Conservation (phyloP, 2,329 filamentous ascomycete genomes). For the Emergomyces orientalis region DNA sequence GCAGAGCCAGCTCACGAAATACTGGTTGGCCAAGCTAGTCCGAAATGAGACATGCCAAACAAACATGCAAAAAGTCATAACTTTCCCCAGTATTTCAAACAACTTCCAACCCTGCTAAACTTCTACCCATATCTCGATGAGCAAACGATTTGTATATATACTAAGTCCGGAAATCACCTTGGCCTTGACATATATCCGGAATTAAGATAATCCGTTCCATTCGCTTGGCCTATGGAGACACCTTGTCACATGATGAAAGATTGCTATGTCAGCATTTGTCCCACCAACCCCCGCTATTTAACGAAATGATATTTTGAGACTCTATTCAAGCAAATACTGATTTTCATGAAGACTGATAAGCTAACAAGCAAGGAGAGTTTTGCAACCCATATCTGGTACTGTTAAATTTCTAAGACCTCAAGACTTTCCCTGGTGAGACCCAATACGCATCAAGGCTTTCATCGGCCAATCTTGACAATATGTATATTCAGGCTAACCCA, state of each 20-base stretch:
- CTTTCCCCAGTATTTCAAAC: no score
- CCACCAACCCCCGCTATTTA: neutral
- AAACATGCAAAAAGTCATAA: no score
- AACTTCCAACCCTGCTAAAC: no score
- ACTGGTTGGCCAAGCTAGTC: no score
- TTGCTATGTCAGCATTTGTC: neutral
- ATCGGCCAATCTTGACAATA: neutral
- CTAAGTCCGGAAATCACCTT: no score
- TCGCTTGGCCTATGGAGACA: no score
- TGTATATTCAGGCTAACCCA: neutral
- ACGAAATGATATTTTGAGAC: neutral
- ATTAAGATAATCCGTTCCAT: no score
- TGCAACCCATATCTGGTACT: neutral
- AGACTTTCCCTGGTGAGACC: neutral
- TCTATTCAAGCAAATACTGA: neutral
- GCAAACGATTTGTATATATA: no score
- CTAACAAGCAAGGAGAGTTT: neutral
- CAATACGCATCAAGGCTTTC: slow-evolving; percentile 1
- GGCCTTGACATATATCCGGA: no score
- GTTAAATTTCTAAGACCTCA: neutral
- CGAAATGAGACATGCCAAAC: no score
- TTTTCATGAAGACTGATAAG: neutral
- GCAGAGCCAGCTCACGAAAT: no score
- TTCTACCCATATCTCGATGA: no score
- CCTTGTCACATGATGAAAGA: slow-evolving; percentile 1